Conservation (phyloP, 495 filamentous ascomycete genomes). For the Xanthoparmelia taractica region DNA sequence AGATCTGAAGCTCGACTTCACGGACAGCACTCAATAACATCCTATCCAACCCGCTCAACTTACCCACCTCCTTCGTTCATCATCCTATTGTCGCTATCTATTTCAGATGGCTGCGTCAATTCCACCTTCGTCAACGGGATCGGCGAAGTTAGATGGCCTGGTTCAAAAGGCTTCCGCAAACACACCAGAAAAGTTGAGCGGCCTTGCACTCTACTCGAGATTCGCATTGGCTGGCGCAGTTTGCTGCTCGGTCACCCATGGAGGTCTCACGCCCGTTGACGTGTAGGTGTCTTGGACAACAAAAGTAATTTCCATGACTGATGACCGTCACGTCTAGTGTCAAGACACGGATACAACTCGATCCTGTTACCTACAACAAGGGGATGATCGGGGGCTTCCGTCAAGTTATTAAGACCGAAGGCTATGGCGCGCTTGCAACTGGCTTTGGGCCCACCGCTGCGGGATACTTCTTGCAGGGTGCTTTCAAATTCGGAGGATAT, state of each 20-base stretch:
- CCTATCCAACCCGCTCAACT: neutral
- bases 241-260: conserved; percentile 93
- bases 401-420: conserved; percentile 75
- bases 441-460: conserved; percentile 81
- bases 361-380: conserved; percentile 81
- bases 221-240: conserved; percentile 90
- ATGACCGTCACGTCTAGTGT: conserved; percentile 52
- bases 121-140: conserved; percentile 31
- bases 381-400: conserved; percentile 82
- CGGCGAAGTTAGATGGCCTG: conserved; percentile 37
- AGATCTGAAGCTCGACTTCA: conserved; percentile 1
- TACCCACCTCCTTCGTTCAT: neutral
- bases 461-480: conserved; percentile 91
- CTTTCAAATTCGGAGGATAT: conserved; percentile 93
- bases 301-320: neutral
- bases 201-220: conserved; percentile 59
- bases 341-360: conserved; percentile 92
- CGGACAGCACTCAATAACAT: neutral
- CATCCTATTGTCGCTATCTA: conserved; percentile 2
- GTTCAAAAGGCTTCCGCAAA: conserved; percentile 30
- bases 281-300: conserved; percentile 60
- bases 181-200: conserved; percentile 43
- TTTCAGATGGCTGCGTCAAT: conserved; percentile 40
- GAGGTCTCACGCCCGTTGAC: conserved; percentile 86
- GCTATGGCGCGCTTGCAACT: conserved; percentile 80